A percentile compares a stretch with the other conserved stretches of the same genome.
Evolutionary conservation across 257 asterid species (phyloP).

Genomic region (Solanum bulbocastanum): DNA sequence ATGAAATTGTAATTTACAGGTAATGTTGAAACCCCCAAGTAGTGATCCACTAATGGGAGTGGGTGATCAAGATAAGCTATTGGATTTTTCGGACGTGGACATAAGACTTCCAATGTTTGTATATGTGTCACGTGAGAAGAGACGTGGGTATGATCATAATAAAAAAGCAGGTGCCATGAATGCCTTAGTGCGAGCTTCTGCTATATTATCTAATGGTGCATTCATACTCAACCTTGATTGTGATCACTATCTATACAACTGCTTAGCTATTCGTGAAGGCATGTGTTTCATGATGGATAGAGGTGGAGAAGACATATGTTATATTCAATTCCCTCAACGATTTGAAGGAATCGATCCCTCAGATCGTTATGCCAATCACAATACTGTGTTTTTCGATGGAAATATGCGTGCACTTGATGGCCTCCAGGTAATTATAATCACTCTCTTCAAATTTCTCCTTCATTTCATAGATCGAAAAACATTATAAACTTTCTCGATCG

Average conservation of each 20-base stretch:
- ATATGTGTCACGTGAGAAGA: constrained; percentile 31
- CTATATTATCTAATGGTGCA: constrained; percentile 29
- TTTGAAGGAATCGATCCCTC: constrained; percentile 42
- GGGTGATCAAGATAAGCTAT: constrained; percentile 1
- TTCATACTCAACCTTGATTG: constrained; percentile 36
- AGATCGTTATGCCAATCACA: constrained; percentile 36
- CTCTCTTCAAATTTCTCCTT: neutral
- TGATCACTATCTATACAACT: constrained; percentile 25
- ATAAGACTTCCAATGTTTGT: constrained; percentile 35
- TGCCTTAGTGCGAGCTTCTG: constrained; percentile 27
- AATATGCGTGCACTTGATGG: constrained; percentile 42
- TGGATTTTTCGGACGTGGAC: constrained; percentile 25
- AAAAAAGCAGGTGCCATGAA: constrained; percentile 43
- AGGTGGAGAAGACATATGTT: constrained; percentile 35
- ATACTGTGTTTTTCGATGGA: constrained; percentile 32
- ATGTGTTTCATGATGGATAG: constrained; percentile 44
- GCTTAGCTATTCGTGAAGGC: constrained; percentile 29
- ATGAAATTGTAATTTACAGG: constrained; percentile 6
- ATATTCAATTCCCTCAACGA: constrained; percentile 35
- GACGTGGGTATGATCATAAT: constrained; percentile 33
- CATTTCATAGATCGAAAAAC: neutral
- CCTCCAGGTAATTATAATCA: constrained; percentile 10
- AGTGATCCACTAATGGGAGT: constrained; percentile 21
- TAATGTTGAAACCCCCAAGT: constrained; percentile 35
- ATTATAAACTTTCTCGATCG: neutral